A percentile compares a stretch with the other conserved stretches of the same genome.
Evolutionary conservation across 345 rosid species (phyloP).

Genomic region (Salix arbutifolia): DNA sequence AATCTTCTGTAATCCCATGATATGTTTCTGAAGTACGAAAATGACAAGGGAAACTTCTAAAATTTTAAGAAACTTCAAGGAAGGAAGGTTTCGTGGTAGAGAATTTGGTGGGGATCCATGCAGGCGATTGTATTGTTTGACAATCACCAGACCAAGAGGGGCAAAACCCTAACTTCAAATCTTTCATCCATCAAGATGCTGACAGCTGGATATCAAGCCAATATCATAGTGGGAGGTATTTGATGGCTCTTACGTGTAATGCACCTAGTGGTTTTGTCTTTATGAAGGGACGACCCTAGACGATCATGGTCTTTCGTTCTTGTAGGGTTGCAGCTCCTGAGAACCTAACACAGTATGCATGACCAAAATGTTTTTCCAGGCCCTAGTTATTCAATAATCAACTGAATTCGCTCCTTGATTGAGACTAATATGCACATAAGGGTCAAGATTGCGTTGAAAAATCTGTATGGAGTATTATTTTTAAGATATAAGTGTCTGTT

Average conservation of each 20-base stretch:
- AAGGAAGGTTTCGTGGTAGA: background rate
- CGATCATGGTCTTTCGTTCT: background rate
- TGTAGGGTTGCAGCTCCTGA: background rate
- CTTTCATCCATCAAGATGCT: background rate
- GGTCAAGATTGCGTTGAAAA: too few relatives aligned
- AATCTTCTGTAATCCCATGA: background rate
- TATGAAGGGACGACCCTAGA: background rate
- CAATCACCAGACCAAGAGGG: constrained; percentile 3
- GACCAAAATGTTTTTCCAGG: background rate
- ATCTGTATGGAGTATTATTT: too few relatives aligned
- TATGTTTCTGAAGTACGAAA: constrained; percentile 3
- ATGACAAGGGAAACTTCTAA: constrained; percentile 26
- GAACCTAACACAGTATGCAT: background rate
- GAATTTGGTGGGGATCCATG: background rate
- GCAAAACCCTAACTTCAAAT: constrained; percentile 4
- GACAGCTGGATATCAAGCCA: background rate
- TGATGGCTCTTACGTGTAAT: background rate
- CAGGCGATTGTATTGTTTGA: constrained; percentile 1
- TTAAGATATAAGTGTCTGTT: too few relatives aligned
- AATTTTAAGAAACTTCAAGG: background rate
- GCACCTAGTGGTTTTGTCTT: background rate
- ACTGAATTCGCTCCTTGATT: too few relatives aligned
- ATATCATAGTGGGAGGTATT: background rate
- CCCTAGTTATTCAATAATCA: background rate
- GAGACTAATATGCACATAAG: too few relatives aligned